Evolutionary conservation across 2,329 filamentous ascomycete species (phyloP).

Genomic region (Leptographium procerum): DNA sequence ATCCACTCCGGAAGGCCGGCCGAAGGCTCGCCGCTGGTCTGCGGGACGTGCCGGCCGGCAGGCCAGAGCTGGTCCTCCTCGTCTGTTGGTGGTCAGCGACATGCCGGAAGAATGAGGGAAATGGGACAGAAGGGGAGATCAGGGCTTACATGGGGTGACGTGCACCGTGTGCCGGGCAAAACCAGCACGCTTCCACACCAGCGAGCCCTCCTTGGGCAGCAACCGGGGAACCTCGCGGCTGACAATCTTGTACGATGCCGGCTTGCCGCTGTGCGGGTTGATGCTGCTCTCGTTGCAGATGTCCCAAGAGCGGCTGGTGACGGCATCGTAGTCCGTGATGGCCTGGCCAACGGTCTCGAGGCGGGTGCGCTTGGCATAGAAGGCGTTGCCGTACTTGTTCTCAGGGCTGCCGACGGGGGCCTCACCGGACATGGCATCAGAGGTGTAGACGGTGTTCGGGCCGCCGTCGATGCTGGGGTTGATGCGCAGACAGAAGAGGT

Average conservation of each 20-base stretch:
- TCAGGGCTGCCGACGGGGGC: constrained; percentile 68
- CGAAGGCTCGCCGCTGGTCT: constrained; percentile 71
- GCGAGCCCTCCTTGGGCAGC: constrained; percentile 65
- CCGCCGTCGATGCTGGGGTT: constrained; percentile 85
- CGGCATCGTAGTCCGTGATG: constrained; percentile 70
- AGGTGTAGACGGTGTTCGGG: constrained; percentile 66
- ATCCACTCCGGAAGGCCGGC: constrained; percentile 68
- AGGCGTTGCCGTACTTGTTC: constrained; percentile 85
- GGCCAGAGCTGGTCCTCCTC: constrained; percentile 73
- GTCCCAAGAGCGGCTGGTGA: constrained; percentile 76
- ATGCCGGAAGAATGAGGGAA: not conserved
- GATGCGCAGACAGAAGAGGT: constrained; percentile 61
- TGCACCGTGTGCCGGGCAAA: constrained; percentile 82
- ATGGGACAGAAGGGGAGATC: not conserved
- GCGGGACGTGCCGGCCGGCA: constrained; percentile 76
- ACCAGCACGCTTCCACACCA: constrained; percentile 83
- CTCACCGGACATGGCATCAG: constrained; percentile 60
- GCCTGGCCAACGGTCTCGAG: constrained; percentile 58
- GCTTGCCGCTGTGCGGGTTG: constrained; percentile 80
- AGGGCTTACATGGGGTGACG: constrained; percentile 69
- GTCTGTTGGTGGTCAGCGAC: constrained; percentile 35
- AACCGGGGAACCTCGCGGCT: constrained; percentile 71
- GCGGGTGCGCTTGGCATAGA: constrained; percentile 75
- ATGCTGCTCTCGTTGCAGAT: constrained; percentile 74
- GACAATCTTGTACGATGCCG: constrained; percentile 78